phyloP scores from a whole-genome alignment of 345 rosid genomes.

The Clarkia xantiana region DNA sequence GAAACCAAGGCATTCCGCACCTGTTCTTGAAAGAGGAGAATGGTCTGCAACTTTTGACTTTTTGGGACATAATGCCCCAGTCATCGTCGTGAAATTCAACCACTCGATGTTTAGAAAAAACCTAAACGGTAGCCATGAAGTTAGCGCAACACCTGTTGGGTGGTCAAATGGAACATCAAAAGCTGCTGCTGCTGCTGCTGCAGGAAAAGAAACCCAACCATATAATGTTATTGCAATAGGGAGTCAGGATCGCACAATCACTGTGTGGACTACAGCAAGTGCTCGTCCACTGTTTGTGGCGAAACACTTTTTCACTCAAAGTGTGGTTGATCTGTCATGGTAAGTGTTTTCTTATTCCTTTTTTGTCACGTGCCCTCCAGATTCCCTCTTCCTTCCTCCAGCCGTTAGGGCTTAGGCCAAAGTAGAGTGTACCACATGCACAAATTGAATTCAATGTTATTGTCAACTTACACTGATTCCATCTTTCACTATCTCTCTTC shows the following conservation, averaged over 20 bases:
- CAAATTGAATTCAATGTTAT: background rate
- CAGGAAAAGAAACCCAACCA: constrained; percentile 71
- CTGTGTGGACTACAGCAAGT: constrained; percentile 98
- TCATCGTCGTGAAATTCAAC: constrained; percentile 90
- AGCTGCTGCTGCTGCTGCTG: constrained; percentile 50
- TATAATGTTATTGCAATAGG: constrained; percentile 96
- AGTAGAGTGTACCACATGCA: too few relatives aligned
- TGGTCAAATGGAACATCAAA: constrained; percentile 86
- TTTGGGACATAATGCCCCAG: constrained; percentile 94
- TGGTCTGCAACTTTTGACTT: constrained; percentile 98
- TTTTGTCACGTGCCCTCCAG: background rate
- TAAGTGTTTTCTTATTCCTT: constrained; percentile 16
- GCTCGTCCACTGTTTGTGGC: constrained; percentile 97
- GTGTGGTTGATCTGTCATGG: constrained; percentile 99
- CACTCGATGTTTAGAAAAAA: constrained; percentile 83
- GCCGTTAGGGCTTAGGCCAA: too few relatives aligned
- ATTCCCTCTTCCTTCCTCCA: too few relatives aligned
- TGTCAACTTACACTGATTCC: constrained; percentile 1
- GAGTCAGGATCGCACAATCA: constrained; percentile 97
- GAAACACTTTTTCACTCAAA: constrained; percentile 91
- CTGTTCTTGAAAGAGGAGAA: constrained; percentile 96
- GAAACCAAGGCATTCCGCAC: constrained; percentile 99
- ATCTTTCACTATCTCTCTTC: constrained; percentile 7
- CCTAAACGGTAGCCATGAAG: constrained; percentile 36
- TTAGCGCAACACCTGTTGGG: constrained; percentile 38